phyloP scores from a whole-genome alignment of 208 protist species.

The Polymyxa betae region DNA sequence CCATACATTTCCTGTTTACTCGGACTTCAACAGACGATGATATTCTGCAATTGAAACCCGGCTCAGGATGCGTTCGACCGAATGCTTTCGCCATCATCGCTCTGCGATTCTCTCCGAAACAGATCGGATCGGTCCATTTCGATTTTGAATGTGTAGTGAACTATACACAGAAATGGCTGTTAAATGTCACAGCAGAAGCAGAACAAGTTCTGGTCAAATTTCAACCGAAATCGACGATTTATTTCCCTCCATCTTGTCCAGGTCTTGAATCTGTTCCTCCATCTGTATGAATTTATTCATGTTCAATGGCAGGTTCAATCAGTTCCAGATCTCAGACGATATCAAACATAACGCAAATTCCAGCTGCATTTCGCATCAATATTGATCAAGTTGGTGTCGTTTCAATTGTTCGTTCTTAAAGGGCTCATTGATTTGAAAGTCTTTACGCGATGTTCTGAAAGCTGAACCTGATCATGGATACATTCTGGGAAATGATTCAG shows the following conservation, averaged over 20 bases:
- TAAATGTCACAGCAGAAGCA: background rate
- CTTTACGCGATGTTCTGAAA: too few relatives aligned
- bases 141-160: conserved; percentile 5
- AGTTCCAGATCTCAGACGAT: background rate
- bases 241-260: conserved; percentile 17
- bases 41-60: background rate
- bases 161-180: background rate
- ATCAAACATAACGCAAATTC: background rate
- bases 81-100: background rate
- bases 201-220: background rate
- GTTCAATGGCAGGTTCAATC: background rate
- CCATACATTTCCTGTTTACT: conserved; percentile 11
- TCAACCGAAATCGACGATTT: background rate
- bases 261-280: background rate
- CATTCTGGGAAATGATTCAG: background rate
- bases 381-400: background rate
- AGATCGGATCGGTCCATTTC: background rate
- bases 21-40: background rate
- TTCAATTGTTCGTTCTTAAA: background rate
- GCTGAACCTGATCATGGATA: background rate
- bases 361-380: background rate
- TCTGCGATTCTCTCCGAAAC: background rate
- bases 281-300: background rate
- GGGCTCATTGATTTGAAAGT: background rate
- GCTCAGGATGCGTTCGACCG: background rate